Percentiles rank a stretch among this genome's conserved stretches.
These are phyloP conservation scores for Hymenoscyphus fraxineus DNA, from an alignment of 2,329 filamentous ascomycete species.

Conservation along the genomic window DNA sequence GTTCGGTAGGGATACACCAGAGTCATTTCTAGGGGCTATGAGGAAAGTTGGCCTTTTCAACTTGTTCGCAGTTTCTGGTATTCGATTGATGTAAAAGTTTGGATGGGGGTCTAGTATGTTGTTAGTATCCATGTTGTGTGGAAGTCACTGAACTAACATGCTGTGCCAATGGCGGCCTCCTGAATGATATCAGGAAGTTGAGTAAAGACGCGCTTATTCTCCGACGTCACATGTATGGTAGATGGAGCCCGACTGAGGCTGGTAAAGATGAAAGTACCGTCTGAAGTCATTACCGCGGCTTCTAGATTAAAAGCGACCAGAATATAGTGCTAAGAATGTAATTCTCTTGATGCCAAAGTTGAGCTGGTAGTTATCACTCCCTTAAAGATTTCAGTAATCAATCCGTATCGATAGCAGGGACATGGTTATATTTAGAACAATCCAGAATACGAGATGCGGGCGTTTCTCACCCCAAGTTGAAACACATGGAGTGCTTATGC, in stretches of 20 bases:
- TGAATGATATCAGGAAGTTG: conserved; percentile 31
- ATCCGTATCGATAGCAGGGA: neutral
- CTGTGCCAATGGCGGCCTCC: conserved; percentile 29
- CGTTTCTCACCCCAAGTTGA: neutral
- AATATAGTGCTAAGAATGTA: neutral
- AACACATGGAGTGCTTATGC: neutral
- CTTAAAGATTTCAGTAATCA: neutral
- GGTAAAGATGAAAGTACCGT: conserved; percentile 25
- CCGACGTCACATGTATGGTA: conserved; percentile 28
- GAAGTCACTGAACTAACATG: conserved; percentile 21
- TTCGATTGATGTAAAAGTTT: conserved; percentile 24
- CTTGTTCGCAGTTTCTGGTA: conserved; percentile 17
- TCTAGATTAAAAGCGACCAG: neutral
- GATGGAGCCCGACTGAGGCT: conserved; percentile 29
- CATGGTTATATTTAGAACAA: neutral
- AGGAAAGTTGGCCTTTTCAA: conserved; percentile 28
- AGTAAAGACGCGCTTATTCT: conserved; percentile 26
- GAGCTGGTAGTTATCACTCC: neutral
- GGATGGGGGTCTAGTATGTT: conserved; percentile 24
- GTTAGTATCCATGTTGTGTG: neutral
- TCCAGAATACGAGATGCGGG: neutral
- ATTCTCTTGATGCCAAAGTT: neutral
- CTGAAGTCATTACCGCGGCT: conserved; percentile 19
- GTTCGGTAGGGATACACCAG: conserved; percentile 28
- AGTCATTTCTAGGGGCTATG: conserved; percentile 25